Evolutionary conservation across 768 basidiomycete species (phyloP).

Genomic region (Trametes gibbosa): DNA sequence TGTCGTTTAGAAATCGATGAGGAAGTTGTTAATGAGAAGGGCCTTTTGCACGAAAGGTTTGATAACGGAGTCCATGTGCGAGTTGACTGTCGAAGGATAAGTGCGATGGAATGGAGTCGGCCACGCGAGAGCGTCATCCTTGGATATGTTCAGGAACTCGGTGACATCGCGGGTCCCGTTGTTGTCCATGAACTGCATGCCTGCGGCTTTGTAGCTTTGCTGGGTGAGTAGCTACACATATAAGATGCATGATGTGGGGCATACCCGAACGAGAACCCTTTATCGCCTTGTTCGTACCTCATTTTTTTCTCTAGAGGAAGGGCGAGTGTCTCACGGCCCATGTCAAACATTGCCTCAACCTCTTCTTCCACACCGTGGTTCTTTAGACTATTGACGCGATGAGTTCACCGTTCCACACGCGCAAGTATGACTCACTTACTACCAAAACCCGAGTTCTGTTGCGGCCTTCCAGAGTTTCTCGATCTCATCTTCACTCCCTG

Average conservation of each 20-base stretch:
- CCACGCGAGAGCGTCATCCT: constrained; percentile 36
- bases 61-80: constrained; percentile 29
- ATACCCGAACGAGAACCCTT: constrained; percentile 39
- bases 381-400: constrained; percentile 34
- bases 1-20: constrained; percentile 32
- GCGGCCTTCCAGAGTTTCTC: constrained; percentile 47
- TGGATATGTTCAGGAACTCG: constrained; percentile 37
- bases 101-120: constrained; percentile 31
- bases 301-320: constrained; percentile 42
- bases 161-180: constrained; percentile 32
- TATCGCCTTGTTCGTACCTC: constrained; percentile 44
- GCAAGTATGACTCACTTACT: constrained; percentile 34
- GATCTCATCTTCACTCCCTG: constrained; percentile 37
- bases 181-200: constrained; percentile 34
- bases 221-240: not conserved
- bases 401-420: not conserved
- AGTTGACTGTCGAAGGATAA: constrained; percentile 33
- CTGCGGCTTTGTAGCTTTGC: constrained; percentile 30
- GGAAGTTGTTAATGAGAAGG: constrained; percentile 27
- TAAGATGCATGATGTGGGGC: not conserved
- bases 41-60: constrained; percentile 31
- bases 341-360: constrained; percentile 39
- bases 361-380: constrained; percentile 41
- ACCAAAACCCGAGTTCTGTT: constrained; percentile 52
- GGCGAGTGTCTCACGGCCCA: constrained; percentile 41